Evolutionary conservation across 345 rosid genomes (phyloP).

Genomic region (Linum usitatissimum): DNA sequence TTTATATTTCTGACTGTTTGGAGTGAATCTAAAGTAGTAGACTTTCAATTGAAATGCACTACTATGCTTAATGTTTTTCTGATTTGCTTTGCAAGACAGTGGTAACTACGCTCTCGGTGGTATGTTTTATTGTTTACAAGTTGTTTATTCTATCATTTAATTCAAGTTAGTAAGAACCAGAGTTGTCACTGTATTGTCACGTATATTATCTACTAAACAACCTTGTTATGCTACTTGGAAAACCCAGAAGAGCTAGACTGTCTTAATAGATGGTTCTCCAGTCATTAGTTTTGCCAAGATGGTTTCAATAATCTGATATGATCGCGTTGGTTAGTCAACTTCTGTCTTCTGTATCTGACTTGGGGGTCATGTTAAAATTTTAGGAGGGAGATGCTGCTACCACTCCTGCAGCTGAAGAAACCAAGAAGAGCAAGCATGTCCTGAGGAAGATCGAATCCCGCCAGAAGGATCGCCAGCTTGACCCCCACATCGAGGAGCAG

Average conservation of each 20-base stretch:
- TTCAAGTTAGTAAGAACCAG: no score
- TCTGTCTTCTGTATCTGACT: background rate
- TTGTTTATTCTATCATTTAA: no score
- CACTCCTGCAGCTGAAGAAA: background rate
- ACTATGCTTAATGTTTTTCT: background rate
- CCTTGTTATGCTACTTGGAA: no score
- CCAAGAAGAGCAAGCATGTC: slow-evolving; percentile 6
- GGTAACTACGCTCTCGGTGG: no score
- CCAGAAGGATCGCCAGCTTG: slow-evolving; percentile 5
- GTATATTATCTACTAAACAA: no score
- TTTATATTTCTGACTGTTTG: background rate
- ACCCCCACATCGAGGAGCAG: slow-evolving; percentile 6
- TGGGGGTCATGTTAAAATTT: background rate
- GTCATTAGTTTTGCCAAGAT: no score
- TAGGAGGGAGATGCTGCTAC: slow-evolving; percentile 8
- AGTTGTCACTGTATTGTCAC: no score
- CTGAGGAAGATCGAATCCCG: slow-evolving; percentile 1
- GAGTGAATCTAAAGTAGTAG: background rate
- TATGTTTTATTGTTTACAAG: no score
- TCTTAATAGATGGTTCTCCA: no score
- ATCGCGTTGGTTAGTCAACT: background rate
- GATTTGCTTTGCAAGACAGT: no score
- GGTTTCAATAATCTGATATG: background rate
- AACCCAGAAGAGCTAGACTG: no score
- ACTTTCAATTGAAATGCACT: no score